A percentile compares a stretch with the other conserved stretches of the same genome.
Conservation (phyloP, 768 basidiomycete genomes). For the Clavulina sp. region DNA sequence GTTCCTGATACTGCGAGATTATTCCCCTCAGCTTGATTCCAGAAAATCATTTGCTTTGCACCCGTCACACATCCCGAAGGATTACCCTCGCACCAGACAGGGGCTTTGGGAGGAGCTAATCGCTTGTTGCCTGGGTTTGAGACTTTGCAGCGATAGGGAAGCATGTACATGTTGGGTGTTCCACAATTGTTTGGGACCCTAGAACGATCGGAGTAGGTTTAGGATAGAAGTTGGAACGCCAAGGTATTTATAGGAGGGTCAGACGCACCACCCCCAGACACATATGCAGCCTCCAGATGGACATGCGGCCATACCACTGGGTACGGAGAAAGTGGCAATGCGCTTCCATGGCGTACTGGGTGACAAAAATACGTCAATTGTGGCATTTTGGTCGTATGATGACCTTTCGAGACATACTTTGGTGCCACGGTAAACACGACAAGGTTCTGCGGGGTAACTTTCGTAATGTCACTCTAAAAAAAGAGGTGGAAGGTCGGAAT, state of each 20-base stretch:
- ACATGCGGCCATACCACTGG: slow-evolving; percentile 1
- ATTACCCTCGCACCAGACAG: slow-evolving; percentile 9
- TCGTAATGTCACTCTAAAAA: neutral
- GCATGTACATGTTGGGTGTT: slow-evolving; percentile 9
- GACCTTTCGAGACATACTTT: neutral
- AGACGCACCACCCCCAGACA: neutral
- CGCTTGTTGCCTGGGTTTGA: neutral
- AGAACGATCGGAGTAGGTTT: neutral
- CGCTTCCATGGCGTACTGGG: slow-evolving; percentile 9
- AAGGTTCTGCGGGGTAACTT: slow-evolving; percentile 1
- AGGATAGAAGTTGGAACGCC: slow-evolving; percentile 1
- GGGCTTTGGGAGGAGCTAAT: slow-evolving; percentile 3
- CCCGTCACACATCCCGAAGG: slow-evolving; percentile 1
- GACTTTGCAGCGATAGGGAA: slow-evolving; percentile 8
- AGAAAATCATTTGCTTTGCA: slow-evolving; percentile 9
- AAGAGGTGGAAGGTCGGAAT: neutral
- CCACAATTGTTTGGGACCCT: slow-evolving; percentile 3
- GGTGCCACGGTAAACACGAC: neutral
- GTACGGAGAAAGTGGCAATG: slow-evolving; percentile 1
- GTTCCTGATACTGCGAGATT: slow-evolving; percentile 1
- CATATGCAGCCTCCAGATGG: slow-evolving; percentile 8
- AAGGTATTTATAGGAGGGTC: neutral
- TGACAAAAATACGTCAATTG: neutral
- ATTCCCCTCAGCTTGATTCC: slow-evolving; percentile 9
- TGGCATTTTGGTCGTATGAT: neutral